A percentile compares a stretch with the other conserved stretches of the same genome.
Evolutionary conservation across 2,329 filamentous ascomycete genomes (phyloP).

Genomic region (Acrodontium crateriforme): DNA sequence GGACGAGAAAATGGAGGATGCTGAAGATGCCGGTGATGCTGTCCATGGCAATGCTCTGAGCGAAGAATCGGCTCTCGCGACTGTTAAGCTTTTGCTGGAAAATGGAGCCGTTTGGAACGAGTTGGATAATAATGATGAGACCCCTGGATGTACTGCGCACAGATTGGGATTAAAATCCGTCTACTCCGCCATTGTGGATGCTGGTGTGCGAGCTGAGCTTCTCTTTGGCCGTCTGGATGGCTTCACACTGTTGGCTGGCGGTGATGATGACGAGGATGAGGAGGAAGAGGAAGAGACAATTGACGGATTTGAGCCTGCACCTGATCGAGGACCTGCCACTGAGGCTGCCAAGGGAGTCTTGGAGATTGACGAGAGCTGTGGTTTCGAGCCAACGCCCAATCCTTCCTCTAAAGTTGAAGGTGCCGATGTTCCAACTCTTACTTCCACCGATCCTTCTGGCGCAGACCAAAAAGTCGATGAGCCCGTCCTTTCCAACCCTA

Average conservation of each 20-base stretch:
- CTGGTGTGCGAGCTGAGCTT: slow-evolving; percentile 80
- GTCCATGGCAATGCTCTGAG: slow-evolving; percentile 21
- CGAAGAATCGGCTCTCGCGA: slow-evolving; percentile 50
- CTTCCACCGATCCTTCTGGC: slow-evolving; percentile 15
- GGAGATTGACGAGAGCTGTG: slow-evolving; percentile 15
- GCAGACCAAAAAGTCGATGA: slow-evolving; percentile 12
- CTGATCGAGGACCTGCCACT: slow-evolving; percentile 4
- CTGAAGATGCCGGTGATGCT: slow-evolving; percentile 20
- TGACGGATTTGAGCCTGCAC: slow-evolving; percentile 21
- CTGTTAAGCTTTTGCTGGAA: slow-evolving; percentile 63
- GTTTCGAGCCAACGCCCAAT: slow-evolving; percentile 22
- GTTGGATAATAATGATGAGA: slow-evolving; percentile 72
- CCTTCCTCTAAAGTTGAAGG: slow-evolving; percentile 17
- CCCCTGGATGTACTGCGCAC: slow-evolving; percentile 73
- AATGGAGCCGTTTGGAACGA: slow-evolving; percentile 97
- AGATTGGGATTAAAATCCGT: slow-evolving; percentile 53
- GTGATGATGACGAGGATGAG: slow-evolving; percentile 35
- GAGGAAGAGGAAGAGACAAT: slow-evolving; percentile 19
- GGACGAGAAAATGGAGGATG: slow-evolving; percentile 20
- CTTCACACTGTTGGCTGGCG: slow-evolving; percentile 56
- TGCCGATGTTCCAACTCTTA: slow-evolving; percentile 13
- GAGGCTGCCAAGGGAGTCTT: slow-evolving; percentile 1
- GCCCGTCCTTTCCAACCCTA: slow-evolving; percentile 18
- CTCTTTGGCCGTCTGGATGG: slow-evolving; percentile 69
- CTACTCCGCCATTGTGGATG: slow-evolving; percentile 75